Conservation (phyloP, 1,284 basidiomycete genomes). For the Omphalotus olearius region DNA sequence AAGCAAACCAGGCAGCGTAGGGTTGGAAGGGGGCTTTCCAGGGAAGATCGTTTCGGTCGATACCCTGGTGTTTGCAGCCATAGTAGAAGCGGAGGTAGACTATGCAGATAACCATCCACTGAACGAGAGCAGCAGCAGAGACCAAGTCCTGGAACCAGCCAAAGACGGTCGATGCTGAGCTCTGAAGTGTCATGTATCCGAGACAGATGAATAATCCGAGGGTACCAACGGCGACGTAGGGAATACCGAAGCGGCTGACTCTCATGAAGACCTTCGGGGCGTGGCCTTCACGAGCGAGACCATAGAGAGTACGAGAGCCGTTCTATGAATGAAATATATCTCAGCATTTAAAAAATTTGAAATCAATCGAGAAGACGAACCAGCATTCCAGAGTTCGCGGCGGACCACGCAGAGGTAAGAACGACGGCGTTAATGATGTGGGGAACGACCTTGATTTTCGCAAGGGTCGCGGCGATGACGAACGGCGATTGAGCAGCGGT, state of each 20-base stretch:
- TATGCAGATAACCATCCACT: conserved; percentile 34
- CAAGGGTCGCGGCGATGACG: not conserved
- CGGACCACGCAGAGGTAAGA: conserved; percentile 53
- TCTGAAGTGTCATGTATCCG: conserved; percentile 16
- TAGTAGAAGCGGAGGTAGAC: conserved; percentile 46
- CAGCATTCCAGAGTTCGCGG: conserved; percentile 39
- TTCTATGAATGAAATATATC: not conserved
- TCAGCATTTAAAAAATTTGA: not conserved
- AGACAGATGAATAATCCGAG: conserved; percentile 29
- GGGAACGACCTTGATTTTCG: conserved; percentile 24
- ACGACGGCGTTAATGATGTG: conserved; percentile 63
- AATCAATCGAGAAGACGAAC: not conserved
- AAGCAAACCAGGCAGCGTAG: not conserved
- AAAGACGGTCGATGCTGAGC: conserved; percentile 21
- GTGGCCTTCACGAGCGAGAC: conserved; percentile 50
- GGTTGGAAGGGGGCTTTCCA: not conserved
- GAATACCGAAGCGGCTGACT: conserved; percentile 18
- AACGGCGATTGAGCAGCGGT: not conserved
- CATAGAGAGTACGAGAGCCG: conserved; percentile 42
- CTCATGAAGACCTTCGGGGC: conserved; percentile 46
- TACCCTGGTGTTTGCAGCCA: not conserved
- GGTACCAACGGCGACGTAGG: conserved; percentile 15
- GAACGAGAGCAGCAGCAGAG: conserved; percentile 13
- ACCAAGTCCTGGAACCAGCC: conserved; percentile 30
- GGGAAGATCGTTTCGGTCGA: not conserved